phyloP scores from a whole-genome alignment of 2,329 filamentous ascomycete species.

The Ophiostoma australiae region DNA sequence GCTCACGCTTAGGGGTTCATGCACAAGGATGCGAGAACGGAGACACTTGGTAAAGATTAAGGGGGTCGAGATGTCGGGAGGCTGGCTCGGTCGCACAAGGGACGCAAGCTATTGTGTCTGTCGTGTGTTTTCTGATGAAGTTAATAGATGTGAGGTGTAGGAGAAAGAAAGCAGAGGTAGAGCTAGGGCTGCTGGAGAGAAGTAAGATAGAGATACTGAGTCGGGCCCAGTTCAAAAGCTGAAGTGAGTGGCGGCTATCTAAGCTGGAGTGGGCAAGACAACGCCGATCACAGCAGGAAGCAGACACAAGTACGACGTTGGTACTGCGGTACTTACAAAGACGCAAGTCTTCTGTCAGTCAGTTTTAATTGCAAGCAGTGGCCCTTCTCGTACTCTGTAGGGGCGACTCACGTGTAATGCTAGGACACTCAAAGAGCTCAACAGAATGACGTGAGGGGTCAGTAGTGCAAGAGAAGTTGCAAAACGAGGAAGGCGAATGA shows the following conservation, averaged over 20 bases:
- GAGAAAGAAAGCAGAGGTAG: neutral
- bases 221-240: neutral
- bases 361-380: too few relatives aligned
- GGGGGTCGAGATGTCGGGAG: neutral
- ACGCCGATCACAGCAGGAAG: conserved; percentile 6
- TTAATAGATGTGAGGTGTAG: neutral
- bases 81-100: neutral
- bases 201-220: neutral
- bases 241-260: neutral
- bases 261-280: conserved; percentile 7
- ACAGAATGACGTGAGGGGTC: conserved; percentile 9
- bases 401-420: neutral
- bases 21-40: neutral
- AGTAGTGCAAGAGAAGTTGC: neutral
- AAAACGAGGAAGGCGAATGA: neutral
- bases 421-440: neutral
- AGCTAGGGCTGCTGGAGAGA: neutral
- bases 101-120: neutral
- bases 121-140: neutral
- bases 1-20: conserved; percentile 8
- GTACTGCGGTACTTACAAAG: neutral
- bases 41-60: neutral
- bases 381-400: neutral
- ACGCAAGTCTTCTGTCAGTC: too few relatives aligned
- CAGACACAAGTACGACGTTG: neutral